Base-by-base conservation (phyloP, 2,329 filamentous ascomycete species). In the Exserohilum turcica region DNA sequence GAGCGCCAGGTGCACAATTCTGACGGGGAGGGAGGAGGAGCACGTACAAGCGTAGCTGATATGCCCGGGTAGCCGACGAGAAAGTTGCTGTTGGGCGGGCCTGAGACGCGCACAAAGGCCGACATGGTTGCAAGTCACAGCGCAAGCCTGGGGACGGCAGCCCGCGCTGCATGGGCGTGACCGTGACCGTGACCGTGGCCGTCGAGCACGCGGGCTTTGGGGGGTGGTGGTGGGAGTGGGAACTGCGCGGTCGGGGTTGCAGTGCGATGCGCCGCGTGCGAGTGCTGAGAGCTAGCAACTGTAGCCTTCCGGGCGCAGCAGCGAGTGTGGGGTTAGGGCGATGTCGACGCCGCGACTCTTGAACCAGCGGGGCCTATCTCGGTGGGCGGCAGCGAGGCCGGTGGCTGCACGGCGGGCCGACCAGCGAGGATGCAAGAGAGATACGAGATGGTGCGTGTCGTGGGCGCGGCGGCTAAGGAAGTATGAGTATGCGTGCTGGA, bases 41-140 rank as follows among this genome's bases (percentile, higher is more conserved):
- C 32, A 85, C 91, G 78, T 84, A 97, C 92, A 85, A 97, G 78
- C 32, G 94, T 99, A 70, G 94, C 94, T 50, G 93, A 97, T 76
- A 99, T 97, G 66, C 94, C 94, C 50, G 94, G 94, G 77, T 97
- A 99, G 67, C 94, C 94, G 66, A 97, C 91, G 61, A 97, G 83
- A 74, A 96, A 97, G 78, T 90, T 94, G 78, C 91, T 94, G 79
- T 99, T 99, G 67, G 94, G 92, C 74, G 92, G 92, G 74, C 94
- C 94, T 65, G 92, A 96, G 78, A 99, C 92, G 83, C 94, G 89
- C 80, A 99, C 94, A 77, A 90, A 90, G 74, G 90, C 89, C 77
- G 88, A 84, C 73, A 76, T 76, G 70, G 61, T 69, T 59, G 63
- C 55, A 46, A 43, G 38, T 66, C 52, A 65, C 65, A 68, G 71